Conservation (phyloP, 805 yeast species). For the Kluyveromyces siamensis region DNA sequence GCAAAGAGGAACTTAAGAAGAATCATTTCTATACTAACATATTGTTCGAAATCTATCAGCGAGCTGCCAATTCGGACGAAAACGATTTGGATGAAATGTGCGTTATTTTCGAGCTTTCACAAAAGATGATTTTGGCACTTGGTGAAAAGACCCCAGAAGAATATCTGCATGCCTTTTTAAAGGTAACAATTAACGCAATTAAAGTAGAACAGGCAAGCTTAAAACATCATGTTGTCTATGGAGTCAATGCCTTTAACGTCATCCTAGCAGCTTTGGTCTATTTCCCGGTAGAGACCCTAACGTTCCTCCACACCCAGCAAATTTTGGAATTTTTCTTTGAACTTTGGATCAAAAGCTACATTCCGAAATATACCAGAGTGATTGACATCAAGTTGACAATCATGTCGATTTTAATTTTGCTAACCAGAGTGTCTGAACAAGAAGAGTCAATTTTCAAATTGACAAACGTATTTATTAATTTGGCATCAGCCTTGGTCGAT, state of each 20-base stretch:
- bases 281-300: conserved; percentile 46
- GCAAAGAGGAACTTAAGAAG: conserved; percentile 38
- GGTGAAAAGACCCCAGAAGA: conserved; percentile 36
- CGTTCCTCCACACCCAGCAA: conserved; percentile 36
- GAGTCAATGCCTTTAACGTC: conserved; percentile 38
- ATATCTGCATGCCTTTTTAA: conserved; percentile 39
- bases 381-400: conserved; percentile 72
- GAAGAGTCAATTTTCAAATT: conserved; percentile 29
- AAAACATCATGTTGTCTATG: conserved; percentile 23
- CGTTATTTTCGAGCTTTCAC: conserved; percentile 53
- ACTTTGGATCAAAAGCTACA: conserved; percentile 26
- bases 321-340: conserved; percentile 45
- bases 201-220: conserved; percentile 16
- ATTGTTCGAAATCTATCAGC: conserved; percentile 41
- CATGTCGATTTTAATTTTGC: conserved; percentile 53
- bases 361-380: conserved; percentile 54
- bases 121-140: conserved; percentile 52
- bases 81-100: conserved; percentile 50
- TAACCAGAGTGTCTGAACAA: conserved; percentile 23
- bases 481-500: conserved; percentile 43
- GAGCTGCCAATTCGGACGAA: conserved; percentile 22
- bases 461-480: conserved; percentile 33
- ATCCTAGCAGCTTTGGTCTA: conserved; percentile 56
- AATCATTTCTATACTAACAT: conserved; percentile 41
- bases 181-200: conserved; percentile 33